A percentile compares a stretch with the other conserved stretches of the same genome.
Evolutionary conservation across 352 stramenopile genomes (phyloP).

Genomic region (Globisporangium megalacanthum): DNA sequence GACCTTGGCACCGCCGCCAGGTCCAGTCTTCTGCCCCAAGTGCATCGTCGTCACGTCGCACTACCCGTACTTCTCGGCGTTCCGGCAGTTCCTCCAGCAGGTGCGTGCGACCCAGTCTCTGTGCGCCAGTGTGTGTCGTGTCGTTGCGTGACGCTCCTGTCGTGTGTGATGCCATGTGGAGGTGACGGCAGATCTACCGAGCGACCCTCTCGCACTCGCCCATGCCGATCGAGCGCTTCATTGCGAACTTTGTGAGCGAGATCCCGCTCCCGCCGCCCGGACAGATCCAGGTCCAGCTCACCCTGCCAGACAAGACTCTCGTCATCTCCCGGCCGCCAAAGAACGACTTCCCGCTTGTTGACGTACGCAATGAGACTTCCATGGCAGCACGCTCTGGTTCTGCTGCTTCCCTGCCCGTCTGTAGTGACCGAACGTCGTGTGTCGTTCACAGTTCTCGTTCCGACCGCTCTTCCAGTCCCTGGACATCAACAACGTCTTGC

Average conservation of each 20-base stretch:
- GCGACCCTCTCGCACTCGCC: slow-evolving; percentile 82
- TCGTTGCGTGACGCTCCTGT: background rate
- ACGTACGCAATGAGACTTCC: slow-evolving; percentile 33
- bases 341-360: slow-evolving; percentile 90
- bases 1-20: slow-evolving; percentile 32
- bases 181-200: slow-evolving; percentile 53
- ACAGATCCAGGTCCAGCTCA: slow-evolving; percentile 89
- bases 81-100: slow-evolving; percentile 95
- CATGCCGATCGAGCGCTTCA: slow-evolving; percentile 95
- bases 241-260: slow-evolving; percentile 95
- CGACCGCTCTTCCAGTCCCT: slow-evolving; percentile 90
- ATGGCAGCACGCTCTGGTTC: background rate
- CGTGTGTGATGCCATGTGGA: background rate
- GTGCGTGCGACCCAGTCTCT: slow-evolving; percentile 50
- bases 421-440: background rate
- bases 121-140: background rate
- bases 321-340: slow-evolving; percentile 82
- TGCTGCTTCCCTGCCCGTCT: background rate
- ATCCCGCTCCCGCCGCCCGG: slow-evolving; percentile 92
- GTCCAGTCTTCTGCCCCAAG: slow-evolving; percentile 88
- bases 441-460: slow-evolving; percentile 81
- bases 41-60: slow-evolving; percentile 92
- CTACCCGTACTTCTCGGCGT: slow-evolving; percentile 95
- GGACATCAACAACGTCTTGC: slow-evolving; percentile 89
- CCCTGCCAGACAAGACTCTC: slow-evolving; percentile 81